Evolutionary conservation across 371 early-diverging fungal genomes (phyloP).

Genomic region (Zychaea mexicana): DNA sequence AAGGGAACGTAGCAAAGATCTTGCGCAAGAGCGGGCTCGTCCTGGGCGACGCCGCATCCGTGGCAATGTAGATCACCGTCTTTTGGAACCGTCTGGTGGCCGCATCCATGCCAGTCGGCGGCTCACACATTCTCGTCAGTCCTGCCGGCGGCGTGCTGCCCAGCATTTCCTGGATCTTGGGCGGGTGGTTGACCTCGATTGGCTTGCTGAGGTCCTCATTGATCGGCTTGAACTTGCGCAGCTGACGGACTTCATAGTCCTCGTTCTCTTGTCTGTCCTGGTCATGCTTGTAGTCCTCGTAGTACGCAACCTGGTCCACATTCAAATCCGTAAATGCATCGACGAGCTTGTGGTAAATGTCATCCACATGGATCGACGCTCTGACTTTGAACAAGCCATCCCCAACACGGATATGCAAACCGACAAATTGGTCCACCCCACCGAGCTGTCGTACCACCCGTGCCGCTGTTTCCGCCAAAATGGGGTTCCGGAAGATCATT

Average conservation of each 20-base stretch:
- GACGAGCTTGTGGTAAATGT: conserved; percentile 46
- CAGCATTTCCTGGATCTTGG: conserved; percentile 21
- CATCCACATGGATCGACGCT: conserved; percentile 47
- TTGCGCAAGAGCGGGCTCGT: conserved; percentile 57
- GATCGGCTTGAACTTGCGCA: conserved; percentile 20
- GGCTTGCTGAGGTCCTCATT: conserved; percentile 22
- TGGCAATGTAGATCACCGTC: conserved; percentile 58
- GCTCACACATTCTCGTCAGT: not conserved
- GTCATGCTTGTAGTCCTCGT: conserved; percentile 32
- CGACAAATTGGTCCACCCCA: conserved; percentile 43
- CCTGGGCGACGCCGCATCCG: conserved; percentile 58
- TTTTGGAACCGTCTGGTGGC: conserved; percentile 17
- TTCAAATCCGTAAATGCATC: conserved; percentile 42
- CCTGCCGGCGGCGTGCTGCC: conserved; percentile 15
- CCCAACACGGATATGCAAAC: conserved; percentile 56
- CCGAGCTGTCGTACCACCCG: conserved; percentile 49
- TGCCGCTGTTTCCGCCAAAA: conserved; percentile 39
- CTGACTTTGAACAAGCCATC: conserved; percentile 53
- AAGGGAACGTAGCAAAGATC: conserved; percentile 61
- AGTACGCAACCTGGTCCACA: conserved; percentile 23
- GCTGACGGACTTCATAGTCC: conserved; percentile 44
- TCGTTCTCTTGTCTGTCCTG: conserved; percentile 41
- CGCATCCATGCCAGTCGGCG: not conserved
- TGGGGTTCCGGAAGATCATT: conserved; percentile 55
- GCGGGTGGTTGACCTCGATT: conserved; percentile 38